Evolutionary conservation across 768 basidiomycete genomes (phyloP).

Genomic region (Epithele typhae): DNA sequence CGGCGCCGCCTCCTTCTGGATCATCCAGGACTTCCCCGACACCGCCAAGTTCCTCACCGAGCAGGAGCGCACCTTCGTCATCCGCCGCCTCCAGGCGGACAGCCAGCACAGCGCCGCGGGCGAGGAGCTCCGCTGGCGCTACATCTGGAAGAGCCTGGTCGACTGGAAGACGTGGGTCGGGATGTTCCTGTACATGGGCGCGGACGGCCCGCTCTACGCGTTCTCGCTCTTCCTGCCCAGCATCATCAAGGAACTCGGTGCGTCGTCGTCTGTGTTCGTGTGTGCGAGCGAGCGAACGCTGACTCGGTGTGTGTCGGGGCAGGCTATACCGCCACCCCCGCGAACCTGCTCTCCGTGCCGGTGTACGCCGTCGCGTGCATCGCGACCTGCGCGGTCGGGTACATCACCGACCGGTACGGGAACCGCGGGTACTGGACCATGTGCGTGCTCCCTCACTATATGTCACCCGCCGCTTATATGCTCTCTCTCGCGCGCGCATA

Average conservation of each 20-base stretch:
- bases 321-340: conserved; percentile 67
- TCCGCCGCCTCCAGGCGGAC: conserved; percentile 62
- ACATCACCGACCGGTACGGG: conserved; percentile 55
- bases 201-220: conserved; percentile 68
- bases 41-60: conserved; percentile 75
- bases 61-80: conserved; percentile 60
- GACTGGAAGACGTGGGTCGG: conserved; percentile 74
- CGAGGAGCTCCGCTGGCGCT: conserved; percentile 52
- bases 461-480: no score
- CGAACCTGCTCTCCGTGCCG: conserved; percentile 75
- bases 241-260: conserved; percentile 64
- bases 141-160: conserved; percentile 52
- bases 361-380: conserved; percentile 69
- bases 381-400: conserved; percentile 61
- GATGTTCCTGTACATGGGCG: conserved; percentile 50
- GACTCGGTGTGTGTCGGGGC: neutral
- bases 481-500: conserved; percentile 2
- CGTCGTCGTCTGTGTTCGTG: neutral
- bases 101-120: conserved; percentile 72
- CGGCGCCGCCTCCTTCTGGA: conserved; percentile 62
- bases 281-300: no score
- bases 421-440: conserved; percentile 61
- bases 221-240: conserved; percentile 77
- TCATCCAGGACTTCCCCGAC: conserved; percentile 82
- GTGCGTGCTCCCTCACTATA: conserved; percentile 32